phyloP scores from a whole-genome alignment of 192 early-diverging fungal genomes.

The Chytriomyces confervae region DNA sequence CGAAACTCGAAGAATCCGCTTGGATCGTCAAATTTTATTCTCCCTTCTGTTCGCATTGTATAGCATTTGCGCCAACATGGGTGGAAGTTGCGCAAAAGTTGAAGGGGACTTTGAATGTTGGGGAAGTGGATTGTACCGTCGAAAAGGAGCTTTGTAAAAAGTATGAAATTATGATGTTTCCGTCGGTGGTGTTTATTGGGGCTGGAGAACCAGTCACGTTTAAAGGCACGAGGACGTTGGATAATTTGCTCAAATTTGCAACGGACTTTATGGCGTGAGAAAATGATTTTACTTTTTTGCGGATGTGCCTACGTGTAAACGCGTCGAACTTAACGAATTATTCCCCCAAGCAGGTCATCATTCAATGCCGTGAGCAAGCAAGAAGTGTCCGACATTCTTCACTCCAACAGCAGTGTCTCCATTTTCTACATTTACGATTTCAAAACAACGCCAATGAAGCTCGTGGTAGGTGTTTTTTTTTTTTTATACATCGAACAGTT shows the following conservation, averaged over 20 bases:
- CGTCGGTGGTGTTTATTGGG: conserved; percentile 65
- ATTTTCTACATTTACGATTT: conserved; percentile 51
- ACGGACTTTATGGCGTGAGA: conserved; percentile 46
- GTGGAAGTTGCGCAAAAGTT: conserved; percentile 66
- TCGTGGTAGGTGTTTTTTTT: conserved; percentile 26
- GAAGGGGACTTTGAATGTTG: conserved; percentile 78
- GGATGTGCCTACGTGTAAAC: not conserved
- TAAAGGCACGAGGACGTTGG: conserved; percentile 54
- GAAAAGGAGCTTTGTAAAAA: conserved; percentile 64
- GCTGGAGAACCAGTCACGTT: conserved; percentile 50
- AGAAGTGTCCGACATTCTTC: conserved; percentile 33
- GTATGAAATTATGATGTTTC: conserved; percentile 81
- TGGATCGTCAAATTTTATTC: conserved; percentile 71
- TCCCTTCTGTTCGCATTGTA: conserved; percentile 90
- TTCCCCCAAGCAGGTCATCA: conserved; percentile 46
- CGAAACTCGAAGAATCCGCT: not conserved
- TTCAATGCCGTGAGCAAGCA: conserved; percentile 37
- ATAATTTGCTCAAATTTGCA: conserved; percentile 59
- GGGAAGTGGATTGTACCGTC: conserved; percentile 82
- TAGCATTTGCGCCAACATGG: conserved; percentile 82
- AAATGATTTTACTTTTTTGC: not conserved
- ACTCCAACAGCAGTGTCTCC: conserved; percentile 24
- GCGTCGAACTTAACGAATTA: not conserved
- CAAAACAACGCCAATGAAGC: conserved; percentile 7
- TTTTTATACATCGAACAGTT: not conserved